Percentiles rank a stretch among this genome's conserved stretches.
phyloP scores from a whole-genome alignment of 73 alveolate species.

The Tetrahymena elliotti region DNA sequence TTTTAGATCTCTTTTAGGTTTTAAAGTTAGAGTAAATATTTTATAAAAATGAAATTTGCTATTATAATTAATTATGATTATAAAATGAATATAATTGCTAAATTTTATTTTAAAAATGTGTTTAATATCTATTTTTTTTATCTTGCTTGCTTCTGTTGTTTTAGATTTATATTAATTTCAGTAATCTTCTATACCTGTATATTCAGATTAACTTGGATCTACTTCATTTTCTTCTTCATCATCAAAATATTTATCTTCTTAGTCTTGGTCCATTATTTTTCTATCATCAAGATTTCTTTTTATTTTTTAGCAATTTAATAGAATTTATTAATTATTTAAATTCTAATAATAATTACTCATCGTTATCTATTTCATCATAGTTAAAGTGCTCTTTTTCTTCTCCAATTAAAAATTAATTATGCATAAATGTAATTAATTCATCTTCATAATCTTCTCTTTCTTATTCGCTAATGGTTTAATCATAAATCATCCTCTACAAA shows the following conservation, averaged over 20 bases:
- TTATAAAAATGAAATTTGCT: too few species aligned
- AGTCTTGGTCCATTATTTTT: not conserved
- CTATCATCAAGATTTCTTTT: not conserved
- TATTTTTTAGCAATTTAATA: too few species aligned
- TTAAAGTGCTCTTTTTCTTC: not conserved
- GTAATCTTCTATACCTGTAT: not conserved
- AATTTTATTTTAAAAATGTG: too few species aligned
- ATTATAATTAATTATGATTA: too few species aligned
- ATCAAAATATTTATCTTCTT: not conserved
- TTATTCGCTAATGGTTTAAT: not conserved
- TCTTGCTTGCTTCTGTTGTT: not conserved
- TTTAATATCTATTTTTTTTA: too few species aligned
- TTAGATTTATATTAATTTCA: too few species aligned
- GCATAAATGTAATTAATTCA: not conserved
- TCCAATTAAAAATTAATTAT: not conserved
- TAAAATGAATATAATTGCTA: too few species aligned
- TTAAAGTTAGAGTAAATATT: too few species aligned
- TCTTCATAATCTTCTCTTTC: not conserved
- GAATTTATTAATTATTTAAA: too few species aligned
- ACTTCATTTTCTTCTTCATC: not conserved
- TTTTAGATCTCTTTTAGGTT: too few species aligned
- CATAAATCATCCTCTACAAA: not conserved
- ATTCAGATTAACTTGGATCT: not conserved
- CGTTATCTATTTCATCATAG: not conserved
- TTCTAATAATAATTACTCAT: too few species aligned